Evolutionary conservation across 768 basidiomycete genomes (phyloP).

Genomic region (Tephrocybe sp.): DNA sequence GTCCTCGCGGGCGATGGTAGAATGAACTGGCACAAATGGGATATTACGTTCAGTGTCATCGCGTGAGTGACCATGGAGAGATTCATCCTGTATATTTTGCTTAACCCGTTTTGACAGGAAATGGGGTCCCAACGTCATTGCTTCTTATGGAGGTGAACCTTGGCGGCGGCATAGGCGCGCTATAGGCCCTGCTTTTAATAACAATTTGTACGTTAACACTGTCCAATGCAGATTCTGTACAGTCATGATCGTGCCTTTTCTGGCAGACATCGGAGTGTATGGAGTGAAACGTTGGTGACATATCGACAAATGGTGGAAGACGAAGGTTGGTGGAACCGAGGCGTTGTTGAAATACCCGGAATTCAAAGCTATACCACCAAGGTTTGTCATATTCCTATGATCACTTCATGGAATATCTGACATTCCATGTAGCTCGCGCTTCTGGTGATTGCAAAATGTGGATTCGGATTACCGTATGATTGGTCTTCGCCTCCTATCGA

Average conservation of each 20-base stretch:
- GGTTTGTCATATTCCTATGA: neutral
- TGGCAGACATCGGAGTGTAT: slow-evolving; percentile 28
- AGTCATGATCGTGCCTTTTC: too few relatives aligned
- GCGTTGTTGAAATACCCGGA: slow-evolving; percentile 13
- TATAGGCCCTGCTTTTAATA: slow-evolving; percentile 41
- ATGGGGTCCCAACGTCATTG: slow-evolving; percentile 9
- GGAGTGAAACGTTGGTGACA: slow-evolving; percentile 25
- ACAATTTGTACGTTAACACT: slow-evolving; percentile 28
- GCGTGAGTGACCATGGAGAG: neutral
- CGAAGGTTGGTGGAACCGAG: slow-evolving; percentile 21
- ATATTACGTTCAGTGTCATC: neutral
- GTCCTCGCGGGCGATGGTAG: slow-evolving; percentile 33
- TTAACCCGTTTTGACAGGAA: neutral
- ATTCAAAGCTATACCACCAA: neutral
- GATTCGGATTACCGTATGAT: slow-evolving; percentile 38
- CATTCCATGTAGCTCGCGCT: slow-evolving; percentile 32
- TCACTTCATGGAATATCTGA: neutral
- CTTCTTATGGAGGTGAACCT: slow-evolving; percentile 27
- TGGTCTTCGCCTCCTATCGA: slow-evolving; percentile 34
- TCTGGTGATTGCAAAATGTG: slow-evolving; percentile 38
- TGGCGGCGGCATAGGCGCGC: slow-evolving; percentile 45
- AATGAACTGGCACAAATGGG: slow-evolving; percentile 35
- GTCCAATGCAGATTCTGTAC: too few relatives aligned
- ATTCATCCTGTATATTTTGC: neutral
- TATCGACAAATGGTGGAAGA: slow-evolving; percentile 26